A percentile compares a stretch with the other conserved stretches of the same genome.
phyloP scores from a whole-genome alignment of 2,329 filamentous ascomycete species.

The Talaromyces marneffei region DNA sequence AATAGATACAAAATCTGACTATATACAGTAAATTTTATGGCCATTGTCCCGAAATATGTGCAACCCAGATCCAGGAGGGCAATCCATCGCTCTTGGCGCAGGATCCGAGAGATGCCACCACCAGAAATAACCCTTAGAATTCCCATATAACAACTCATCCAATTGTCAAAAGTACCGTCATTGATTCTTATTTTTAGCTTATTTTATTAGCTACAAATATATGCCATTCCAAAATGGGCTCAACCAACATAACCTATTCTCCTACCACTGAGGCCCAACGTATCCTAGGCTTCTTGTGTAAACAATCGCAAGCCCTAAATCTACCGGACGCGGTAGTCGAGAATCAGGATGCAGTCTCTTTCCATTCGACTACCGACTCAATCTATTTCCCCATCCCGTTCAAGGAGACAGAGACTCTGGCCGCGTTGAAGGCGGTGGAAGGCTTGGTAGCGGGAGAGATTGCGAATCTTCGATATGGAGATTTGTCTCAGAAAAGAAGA shows the following conservation, averaged over 20 bases:
- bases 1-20: neutral
- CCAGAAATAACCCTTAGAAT: too few species aligned
- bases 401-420: constrained; percentile 49
- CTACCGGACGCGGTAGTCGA: constrained; percentile 28
- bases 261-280: constrained; percentile 32
- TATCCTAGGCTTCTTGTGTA: constrained; percentile 33
- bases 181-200: neutral
- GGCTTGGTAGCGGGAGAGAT: constrained; percentile 56
- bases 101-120: neutral
- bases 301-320: constrained; percentile 29
- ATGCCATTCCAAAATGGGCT: constrained; percentile 1
- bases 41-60: neutral
- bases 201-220: neutral
- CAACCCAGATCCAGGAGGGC: neutral
- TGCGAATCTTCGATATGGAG: constrained; percentile 50
- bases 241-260: constrained; percentile 25
- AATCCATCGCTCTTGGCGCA: neutral
- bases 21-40: neutral
- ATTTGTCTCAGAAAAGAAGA: constrained; percentile 32
- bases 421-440: constrained; percentile 56
- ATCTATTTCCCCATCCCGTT: constrained; percentile 43
- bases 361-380: constrained; percentile 32
- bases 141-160: neutral
- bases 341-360: constrained; percentile 31
- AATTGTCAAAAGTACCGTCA: neutral